These are phyloP conservation scores for Lentinus brumalis DNA, from an alignment of 768 basidiomycete species.

Conservation along the genomic window DNA sequence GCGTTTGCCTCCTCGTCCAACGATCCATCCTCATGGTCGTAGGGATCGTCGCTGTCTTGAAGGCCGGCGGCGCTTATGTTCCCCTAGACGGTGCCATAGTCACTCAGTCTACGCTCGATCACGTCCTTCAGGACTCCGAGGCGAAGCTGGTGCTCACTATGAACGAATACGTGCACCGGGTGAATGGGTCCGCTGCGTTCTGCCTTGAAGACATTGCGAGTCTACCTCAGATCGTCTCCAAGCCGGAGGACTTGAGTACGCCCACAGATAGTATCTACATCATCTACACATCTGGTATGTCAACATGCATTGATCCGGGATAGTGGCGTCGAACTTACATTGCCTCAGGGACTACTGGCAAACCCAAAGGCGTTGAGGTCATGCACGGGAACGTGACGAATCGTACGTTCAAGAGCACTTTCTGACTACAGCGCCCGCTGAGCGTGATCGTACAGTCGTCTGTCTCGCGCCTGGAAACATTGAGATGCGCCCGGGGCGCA, in stretches of 20 bases:
- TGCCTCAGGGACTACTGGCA: conserved; percentile 51
- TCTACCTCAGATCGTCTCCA: conserved; percentile 17
- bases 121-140: conserved; percentile 51
- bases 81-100: conserved; percentile 60
- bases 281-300: conserved; percentile 61
- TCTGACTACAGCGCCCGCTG: background rate
- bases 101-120: conserved; percentile 53
- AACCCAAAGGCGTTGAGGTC: conserved; percentile 64
- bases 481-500: conserved; percentile 55
- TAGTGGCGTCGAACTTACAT: conserved; percentile 7
- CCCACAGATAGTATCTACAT: conserved; percentile 51
- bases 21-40: conserved; percentile 55
- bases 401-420: conserved; percentile 36
- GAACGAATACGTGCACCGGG: conserved; percentile 27
- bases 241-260: conserved; percentile 40
- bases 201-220: conserved; percentile 27
- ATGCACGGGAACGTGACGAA: conserved; percentile 61
- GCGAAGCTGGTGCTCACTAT: conserved; percentile 46
- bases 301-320: background rate
- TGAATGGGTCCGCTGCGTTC: conserved; percentile 18
- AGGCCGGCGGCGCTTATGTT: conserved; percentile 60
- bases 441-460: conserved; percentile 36
- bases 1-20: conserved; percentile 56
- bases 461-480: conserved; percentile 54
- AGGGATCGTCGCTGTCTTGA: conserved; percentile 56